A percentile compares a stretch with the other conserved stretches of the same genome.
phyloP scores from a whole-genome alignment of 768 basidiomycete species.

The Pisolithus marmoratus region DNA sequence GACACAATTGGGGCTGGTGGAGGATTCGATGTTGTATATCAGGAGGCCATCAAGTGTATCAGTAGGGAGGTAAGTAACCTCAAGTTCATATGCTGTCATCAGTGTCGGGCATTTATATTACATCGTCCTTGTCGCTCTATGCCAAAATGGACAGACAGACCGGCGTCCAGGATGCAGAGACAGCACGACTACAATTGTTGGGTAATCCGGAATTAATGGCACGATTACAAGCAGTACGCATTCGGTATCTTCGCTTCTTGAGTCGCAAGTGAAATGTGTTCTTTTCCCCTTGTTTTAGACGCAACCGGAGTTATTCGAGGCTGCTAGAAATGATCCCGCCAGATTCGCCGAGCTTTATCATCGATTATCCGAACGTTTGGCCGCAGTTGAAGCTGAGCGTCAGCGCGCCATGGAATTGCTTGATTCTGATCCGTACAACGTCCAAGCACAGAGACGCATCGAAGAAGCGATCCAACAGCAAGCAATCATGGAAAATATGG shows the following conservation, averaged over 20 bases:
- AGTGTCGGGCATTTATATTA: too few species aligned
- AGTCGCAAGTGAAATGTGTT: neutral
- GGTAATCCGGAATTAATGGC: slow-evolving; percentile 79
- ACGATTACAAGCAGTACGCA: slow-evolving; percentile 60
- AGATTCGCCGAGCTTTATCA: slow-evolving; percentile 73
- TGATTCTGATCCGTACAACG: slow-evolving; percentile 84
- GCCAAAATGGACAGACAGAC: slow-evolving; percentile 32
- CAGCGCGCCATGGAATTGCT: slow-evolving; percentile 61
- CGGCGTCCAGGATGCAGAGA: slow-evolving; percentile 76
- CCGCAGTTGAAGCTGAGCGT: slow-evolving; percentile 46
- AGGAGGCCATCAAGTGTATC: slow-evolving; percentile 49
- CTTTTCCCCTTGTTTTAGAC: slow-evolving; percentile 34
- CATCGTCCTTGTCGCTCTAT: neutral
- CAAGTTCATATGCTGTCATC: neutral
- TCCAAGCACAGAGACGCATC: slow-evolving; percentile 89
- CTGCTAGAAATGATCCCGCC: slow-evolving; percentile 59
- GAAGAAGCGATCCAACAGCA: slow-evolving; percentile 91
- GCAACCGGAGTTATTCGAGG: slow-evolving; percentile 77
- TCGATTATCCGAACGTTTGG: slow-evolving; percentile 52
- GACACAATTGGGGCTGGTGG: slow-evolving; percentile 51
- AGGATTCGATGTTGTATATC: slow-evolving; percentile 62
- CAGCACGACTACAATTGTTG: slow-evolving; percentile 83
- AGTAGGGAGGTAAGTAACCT: neutral
- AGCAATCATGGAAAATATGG: slow-evolving; percentile 86
- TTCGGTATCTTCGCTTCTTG: neutral